Base-by-base conservation (phyloP, 2,329 filamentous ascomycete species). In the Pestalotiopsis sp. region DNA sequence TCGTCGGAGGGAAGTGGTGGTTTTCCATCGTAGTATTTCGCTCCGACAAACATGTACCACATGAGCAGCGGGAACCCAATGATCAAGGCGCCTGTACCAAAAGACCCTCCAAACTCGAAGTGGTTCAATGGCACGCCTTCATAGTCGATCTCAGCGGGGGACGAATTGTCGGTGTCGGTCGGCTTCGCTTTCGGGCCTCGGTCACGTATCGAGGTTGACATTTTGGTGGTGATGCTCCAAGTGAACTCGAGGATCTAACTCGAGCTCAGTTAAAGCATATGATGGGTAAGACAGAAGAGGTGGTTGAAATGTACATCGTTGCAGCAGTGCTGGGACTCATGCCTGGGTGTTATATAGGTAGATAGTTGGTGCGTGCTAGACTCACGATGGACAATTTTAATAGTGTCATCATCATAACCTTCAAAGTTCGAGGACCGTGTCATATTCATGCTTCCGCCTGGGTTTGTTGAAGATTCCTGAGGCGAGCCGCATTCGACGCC, bases 21-120 rank as follows among this genome's bases (percentile, higher is more conserved):
- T 71, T 92, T 90, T 74, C 95, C 95, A 78, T 94, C 85, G 82
- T 98, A 98, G 83, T 95, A 97, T 65, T 91, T 95, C 36, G 95
- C 93, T 64, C 96, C 96, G 80, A 97, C 91, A 94, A 95, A 98
- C 95, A 98, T 97, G 84, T 98, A 98, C 88, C 94, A 98, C 95
- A 98, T 98, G 75, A 99, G 87, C 45, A 91, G 71, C 17, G 96
- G 96, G 82, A 98, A 99, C 59, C 92, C 90, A 71, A 94, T 86
- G 94, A 98, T 98, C 89, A 98, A 94, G 73, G 88, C 84, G 11
- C 87, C 82, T 45, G 95, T 92, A 67, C 95, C 95, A n/a, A 87
- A 78, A 2, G 93, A 90, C 68, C 96, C 96, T 71, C 95, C 95
- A 78, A 98, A 99, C 78, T 99, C 96, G 74, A 89, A 87, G 72